Evolutionary conservation across 2,329 filamentous ascomycete genomes (phyloP).

Genomic region (Periconia sp.): DNA sequence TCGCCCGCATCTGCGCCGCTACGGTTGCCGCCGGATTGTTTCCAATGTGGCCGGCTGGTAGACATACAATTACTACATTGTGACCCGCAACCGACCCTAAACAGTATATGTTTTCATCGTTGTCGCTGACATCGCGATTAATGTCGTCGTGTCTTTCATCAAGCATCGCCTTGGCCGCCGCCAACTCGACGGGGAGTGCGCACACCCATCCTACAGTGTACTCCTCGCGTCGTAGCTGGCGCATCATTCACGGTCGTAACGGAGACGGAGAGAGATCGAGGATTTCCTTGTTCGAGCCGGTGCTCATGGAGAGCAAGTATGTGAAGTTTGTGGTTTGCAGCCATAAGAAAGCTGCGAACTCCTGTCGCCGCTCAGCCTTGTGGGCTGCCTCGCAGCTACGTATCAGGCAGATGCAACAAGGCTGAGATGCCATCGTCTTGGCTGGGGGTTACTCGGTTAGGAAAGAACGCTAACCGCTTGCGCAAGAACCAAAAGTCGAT

Average conservation of each 20-base stretch:
- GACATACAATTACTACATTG: constrained; percentile 38
- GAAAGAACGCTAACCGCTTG: no score
- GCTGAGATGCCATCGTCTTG: no score
- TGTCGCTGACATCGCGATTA: constrained; percentile 29
- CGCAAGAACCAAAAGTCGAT: no score
- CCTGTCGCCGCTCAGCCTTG: no score
- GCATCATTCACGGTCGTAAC: constrained; percentile 11
- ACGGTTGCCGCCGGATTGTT: constrained; percentile 35
- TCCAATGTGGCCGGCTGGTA: constrained; percentile 24
- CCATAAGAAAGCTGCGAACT: no score
- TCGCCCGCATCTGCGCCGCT: constrained; percentile 30
- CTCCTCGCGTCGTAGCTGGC: constrained; percentile 13
- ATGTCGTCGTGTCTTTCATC: constrained; percentile 30
- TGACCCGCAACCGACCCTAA: constrained; percentile 17
- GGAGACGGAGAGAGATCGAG: constrained; percentile 1
- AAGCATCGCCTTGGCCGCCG: constrained; percentile 36
- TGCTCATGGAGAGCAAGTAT: no score
- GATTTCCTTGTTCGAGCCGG: no score
- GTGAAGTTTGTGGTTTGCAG: no score
- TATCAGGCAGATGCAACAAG: no score
- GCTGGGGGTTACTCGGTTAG: no score
- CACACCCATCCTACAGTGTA: constrained; percentile 45
- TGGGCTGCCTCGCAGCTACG: no score
- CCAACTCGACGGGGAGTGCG: constrained; percentile 38
- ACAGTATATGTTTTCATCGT: constrained; percentile 20